These are phyloP conservation scores for Suhomyces panamericanus DNA, from an alignment of 1,139 yeast species.

Conservation along the genomic window DNA sequence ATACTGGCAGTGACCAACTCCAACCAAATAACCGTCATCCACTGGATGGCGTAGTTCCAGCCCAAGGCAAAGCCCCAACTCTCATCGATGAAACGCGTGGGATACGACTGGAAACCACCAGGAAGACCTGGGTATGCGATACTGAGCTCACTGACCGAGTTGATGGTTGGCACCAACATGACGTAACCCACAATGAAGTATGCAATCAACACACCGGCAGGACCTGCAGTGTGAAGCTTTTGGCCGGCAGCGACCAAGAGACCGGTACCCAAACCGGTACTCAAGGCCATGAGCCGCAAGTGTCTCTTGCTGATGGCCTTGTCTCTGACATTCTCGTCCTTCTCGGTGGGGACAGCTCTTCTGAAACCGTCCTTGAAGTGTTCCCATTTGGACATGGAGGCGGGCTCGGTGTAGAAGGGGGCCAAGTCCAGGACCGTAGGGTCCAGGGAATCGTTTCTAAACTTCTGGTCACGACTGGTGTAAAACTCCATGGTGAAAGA, in stretches of 20 bases:
- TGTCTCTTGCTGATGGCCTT: constrained; percentile 23
- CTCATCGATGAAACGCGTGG: constrained; percentile 35
- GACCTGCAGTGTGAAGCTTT: constrained; percentile 36
- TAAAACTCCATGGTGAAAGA: no score
- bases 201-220: constrained; percentile 34
- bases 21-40: constrained; percentile 36
- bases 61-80: constrained; percentile 39
- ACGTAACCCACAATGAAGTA: constrained; percentile 34
- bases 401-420: constrained; percentile 13
- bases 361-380: constrained; percentile 17
- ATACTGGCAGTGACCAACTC: constrained; percentile 40
- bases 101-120: constrained; percentile 40
- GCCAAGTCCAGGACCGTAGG: constrained; percentile 12
- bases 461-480: constrained; percentile 1
- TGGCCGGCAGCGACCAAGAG: constrained; percentile 38
- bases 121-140: constrained; percentile 34
- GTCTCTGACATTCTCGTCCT: constrained; percentile 11
- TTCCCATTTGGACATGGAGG: constrained; percentile 10
- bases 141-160: constrained; percentile 37
- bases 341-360: constrained; percentile 14
- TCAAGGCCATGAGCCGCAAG: constrained; percentile 34
- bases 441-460: constrained; percentile 6
- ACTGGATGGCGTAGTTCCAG: constrained; percentile 39
- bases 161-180: constrained; percentile 40
- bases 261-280: constrained; percentile 41